Base-by-base conservation (phyloP, 2,329 filamentous ascomycete genomes). In the Diaporthe sp. region DNA sequence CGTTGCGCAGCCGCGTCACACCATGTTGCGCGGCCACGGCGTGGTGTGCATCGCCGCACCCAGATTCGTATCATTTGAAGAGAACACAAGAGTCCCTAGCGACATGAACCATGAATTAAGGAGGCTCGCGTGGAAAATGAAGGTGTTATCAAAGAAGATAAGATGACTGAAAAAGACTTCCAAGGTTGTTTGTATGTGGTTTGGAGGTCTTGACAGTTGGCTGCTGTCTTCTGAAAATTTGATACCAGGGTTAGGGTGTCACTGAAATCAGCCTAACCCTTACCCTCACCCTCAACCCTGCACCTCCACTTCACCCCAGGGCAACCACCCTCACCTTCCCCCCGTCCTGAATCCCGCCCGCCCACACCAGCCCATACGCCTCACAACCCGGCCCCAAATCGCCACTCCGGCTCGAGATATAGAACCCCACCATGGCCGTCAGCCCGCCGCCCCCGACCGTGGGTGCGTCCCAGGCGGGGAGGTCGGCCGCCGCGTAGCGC, bases 351-450 rank as follows among this genome's bases (percentile, higher is more conserved):
- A 34, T 53, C 7, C 46, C 44, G 10, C 65, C 65, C 28, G 31
- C 34, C 22, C 65, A 70, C n/a, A 28, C 34, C 34, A 70, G 13
- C 12, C 65, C 49, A 25, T 42, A 70, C 65, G 46, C 46, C n/a
- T 53, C 31, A 70, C 65, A 55, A 7, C 28, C 46, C 3, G 65
- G 65, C 17, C 65, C 46, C 44, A 53, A 3, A 15, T 70, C 49
- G 3, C 34, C 13, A 12, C 13, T 12, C 12, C n/a, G 31, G 28
- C 65, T 70, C n/a, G 46, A 70, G 19, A 70, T 34, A 13, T 70
- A 70, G 17, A 55, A 55, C 7, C 28, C 65, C 13, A 55, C 46
- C 65, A 70, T 70, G 15, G 65, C 65, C 65, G 49, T 42, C 31
- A 70, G 34, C 34, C 49, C 46, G n/a, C 28, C 46, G 46, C 49